Conservation (phyloP, 441 rosid genomes). For the Pelargonium fulgidum region DNA sequence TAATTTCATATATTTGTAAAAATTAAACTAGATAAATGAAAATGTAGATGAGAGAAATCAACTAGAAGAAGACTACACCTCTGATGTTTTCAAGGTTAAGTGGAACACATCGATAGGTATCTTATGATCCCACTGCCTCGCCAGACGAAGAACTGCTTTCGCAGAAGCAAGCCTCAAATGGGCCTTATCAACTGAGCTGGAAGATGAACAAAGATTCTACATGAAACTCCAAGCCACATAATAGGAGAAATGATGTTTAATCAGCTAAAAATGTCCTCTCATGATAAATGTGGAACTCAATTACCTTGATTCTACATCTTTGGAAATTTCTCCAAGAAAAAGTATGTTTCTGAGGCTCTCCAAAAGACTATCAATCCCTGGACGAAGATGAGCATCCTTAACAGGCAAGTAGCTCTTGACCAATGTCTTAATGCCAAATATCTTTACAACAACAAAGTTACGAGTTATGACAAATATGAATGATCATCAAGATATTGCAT, state of each 20-base stretch:
- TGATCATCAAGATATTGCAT: conserved; percentile 21
- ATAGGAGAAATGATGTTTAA: conserved; percentile 17
- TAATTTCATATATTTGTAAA: conserved; percentile 6
- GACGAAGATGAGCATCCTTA: conserved; percentile 94
- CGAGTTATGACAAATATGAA: neutral
- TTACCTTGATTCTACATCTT: conserved; percentile 79
- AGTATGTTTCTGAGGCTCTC: conserved; percentile 60
- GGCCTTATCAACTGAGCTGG: conserved; percentile 86
- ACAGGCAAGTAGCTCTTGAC: conserved; percentile 94
- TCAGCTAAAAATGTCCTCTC: conserved; percentile 2
- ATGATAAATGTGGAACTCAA: neutral
- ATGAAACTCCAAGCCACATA: conserved; percentile 19
- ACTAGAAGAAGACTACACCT: conserved; percentile 43
- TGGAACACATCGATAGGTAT: conserved; percentile 78
- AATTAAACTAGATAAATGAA: conserved; percentile 7
- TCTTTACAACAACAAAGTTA: conserved; percentile 35
- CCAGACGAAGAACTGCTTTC: conserved; percentile 84
- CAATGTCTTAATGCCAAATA: conserved; percentile 88
- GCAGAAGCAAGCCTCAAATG: conserved; percentile 95
- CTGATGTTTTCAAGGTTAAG: conserved; percentile 59
- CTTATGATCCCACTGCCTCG: conserved; percentile 88
- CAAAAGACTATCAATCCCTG: conserved; percentile 67
- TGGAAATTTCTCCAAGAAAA: conserved; percentile 71
- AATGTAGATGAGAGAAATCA: conserved; percentile 10
- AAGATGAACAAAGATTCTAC: conserved; percentile 27